phyloP scores from a whole-genome alignment of 1,139 yeast genomes.

The Debaryomycetaceae sp. region DNA sequence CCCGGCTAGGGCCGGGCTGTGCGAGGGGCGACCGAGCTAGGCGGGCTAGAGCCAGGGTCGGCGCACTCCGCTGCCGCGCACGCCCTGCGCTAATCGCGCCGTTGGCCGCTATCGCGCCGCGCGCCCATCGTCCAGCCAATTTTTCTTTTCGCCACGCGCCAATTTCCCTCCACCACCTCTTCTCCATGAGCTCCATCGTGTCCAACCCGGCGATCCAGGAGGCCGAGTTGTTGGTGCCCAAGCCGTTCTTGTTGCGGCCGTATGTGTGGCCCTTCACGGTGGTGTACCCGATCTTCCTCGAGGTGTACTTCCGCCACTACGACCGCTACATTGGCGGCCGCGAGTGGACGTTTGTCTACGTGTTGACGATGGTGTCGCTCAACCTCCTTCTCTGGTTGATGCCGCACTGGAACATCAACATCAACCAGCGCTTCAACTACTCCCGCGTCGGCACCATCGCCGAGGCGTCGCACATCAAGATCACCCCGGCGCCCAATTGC shows the following conservation, averaged over 20 bases:
- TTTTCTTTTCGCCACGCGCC: no score
- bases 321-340: constrained; percentile 77
- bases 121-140: no score
- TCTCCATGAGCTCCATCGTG: constrained; percentile 39
- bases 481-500: constrained; percentile 79
- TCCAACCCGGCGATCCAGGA: constrained; percentile 56
- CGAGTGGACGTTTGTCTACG: constrained; percentile 85
- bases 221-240: constrained; percentile 72
- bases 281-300: constrained; percentile 70
- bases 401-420: constrained; percentile 91
- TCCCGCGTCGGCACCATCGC: constrained; percentile 43
- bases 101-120: no score
- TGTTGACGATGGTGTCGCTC: constrained; percentile 66
- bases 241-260: constrained; percentile 58
- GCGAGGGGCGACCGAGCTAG: no score
- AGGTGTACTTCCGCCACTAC: constrained; percentile 64
- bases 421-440: constrained; percentile 73
- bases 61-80: no score
- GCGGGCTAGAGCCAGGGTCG: no score
- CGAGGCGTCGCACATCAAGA: constrained; percentile 67
- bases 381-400: constrained; percentile 79
- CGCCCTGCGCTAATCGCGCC: no score
- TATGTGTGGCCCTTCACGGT: constrained; percentile 82
- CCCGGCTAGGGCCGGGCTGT: no score
- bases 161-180: no score